Evolutionary conservation across 2,329 filamentous ascomycete genomes (phyloP), one percentile per base, ranked within the genome.

Genomic region (Chlorencoelia australis): DNA sequence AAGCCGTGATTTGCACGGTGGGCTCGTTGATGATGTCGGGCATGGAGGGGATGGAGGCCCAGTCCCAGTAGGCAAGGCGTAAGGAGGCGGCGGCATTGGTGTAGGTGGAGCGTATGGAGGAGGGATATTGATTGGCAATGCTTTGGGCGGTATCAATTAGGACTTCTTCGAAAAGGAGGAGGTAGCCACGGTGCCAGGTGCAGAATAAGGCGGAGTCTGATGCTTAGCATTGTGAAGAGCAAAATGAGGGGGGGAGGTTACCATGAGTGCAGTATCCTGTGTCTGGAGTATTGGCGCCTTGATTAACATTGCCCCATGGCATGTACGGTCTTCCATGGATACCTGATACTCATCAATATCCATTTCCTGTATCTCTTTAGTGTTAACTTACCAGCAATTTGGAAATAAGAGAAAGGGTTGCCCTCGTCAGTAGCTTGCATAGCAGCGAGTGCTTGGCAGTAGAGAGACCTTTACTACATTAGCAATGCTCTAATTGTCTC

Each of bases 101-200:
- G 46, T 78, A 79, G 26, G 28, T 38, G 13, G 33, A 21, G 11
- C 78, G 79, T 15, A 30, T 39, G 11, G 30, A 19, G 10, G 35
- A 37, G 7, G 43, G 38, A 21, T 54, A 56, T 4, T 29, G 35
- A 7, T 45, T 48, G 13, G 71, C 70, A 14, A 74, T 64, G 3
- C 49, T 50, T 46, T 63, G 61, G 26, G 67, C 66, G 26, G 68
- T 58, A 2, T 54, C 47, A 17, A 67, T 66, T 4, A 77, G 57
- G 10, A 60, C 50, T 67, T 77, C 68, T 61, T 77, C 73, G 38
- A 62, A 74, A 5, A 75, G 58, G 6, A 65, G 57, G 27, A 73
- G 48, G 40, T 69, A 75, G 3, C 70, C 65, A 5, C 71, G 67
- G 51, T 78, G 73, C 73, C 70, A 76, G 13, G 42, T 43, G n/a